Evolutionary conservation across 2,329 filamentous ascomycete genomes (phyloP).

Genomic region (Fusarium sp.): DNA sequence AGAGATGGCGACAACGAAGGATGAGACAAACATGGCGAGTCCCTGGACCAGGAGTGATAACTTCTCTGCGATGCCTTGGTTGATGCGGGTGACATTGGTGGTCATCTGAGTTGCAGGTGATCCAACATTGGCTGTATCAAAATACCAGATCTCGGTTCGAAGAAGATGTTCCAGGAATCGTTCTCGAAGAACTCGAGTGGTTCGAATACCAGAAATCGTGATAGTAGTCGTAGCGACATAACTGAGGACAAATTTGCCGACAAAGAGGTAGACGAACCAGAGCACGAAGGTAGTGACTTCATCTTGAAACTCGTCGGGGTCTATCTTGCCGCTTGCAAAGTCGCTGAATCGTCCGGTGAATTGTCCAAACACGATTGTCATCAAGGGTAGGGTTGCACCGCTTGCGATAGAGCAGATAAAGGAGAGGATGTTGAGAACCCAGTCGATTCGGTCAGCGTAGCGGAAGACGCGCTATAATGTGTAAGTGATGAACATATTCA

Average conservation of each 20-base stretch:
- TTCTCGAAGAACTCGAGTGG: conserved; percentile 23
- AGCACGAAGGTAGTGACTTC: conserved; percentile 21
- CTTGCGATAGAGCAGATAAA: conserved; percentile 20
- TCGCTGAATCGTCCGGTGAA: conserved; percentile 25
- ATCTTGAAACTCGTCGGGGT: conserved; percentile 2
- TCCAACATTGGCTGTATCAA: conserved; percentile 21
- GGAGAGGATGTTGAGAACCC: conserved; percentile 17
- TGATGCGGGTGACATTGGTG: conserved; percentile 53
- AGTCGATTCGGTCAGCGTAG: conserved; percentile 32
- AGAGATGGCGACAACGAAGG: conserved; percentile 52
- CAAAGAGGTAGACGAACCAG: conserved; percentile 34
- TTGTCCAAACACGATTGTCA: conserved; percentile 31
- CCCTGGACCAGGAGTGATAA: conserved; percentile 52
- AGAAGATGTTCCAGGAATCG: conserved; percentile 18
- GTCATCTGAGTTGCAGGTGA: conserved; percentile 45
- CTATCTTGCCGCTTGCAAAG: conserved; percentile 9
- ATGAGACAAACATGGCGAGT: conserved; percentile 50
- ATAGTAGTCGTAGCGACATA: conserved; percentile 16
- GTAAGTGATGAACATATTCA: neutral
- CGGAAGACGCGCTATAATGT: conserved; percentile 15
- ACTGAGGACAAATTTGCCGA: conserved; percentile 22
- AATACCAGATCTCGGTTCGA: conserved; percentile 32
- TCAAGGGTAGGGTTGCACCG: conserved; percentile 23
- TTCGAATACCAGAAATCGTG: conserved; percentile 23
- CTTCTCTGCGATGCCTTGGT: conserved; percentile 54